Percentiles rank a stretch among this genome's conserved stretches.
phyloP scores from a whole-genome alignment of 495 filamentous ascomycete genomes.

The Parathielavia appendiculata region DNA sequence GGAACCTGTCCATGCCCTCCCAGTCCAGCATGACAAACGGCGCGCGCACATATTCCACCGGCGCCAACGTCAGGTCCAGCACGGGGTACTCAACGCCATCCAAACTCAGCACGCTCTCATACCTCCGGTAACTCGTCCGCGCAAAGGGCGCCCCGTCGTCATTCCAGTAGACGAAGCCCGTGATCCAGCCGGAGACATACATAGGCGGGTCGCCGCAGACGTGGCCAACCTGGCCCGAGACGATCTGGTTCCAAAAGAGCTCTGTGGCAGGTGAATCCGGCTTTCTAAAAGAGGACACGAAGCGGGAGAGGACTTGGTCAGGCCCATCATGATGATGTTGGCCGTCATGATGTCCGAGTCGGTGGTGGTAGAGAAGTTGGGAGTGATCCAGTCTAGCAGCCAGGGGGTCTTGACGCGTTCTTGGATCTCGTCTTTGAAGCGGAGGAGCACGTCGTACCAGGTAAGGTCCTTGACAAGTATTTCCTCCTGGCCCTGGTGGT shows the following conservation, averaged over 20 bases:
- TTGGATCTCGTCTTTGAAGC: conserved; percentile 28
- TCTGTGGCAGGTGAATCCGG: conserved; percentile 31
- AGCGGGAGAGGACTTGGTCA: conserved; percentile 34
- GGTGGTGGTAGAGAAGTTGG: conserved; percentile 37
- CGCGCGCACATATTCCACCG: conserved; percentile 29
- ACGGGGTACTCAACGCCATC: conserved; percentile 25
- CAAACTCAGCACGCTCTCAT: conserved; percentile 5
- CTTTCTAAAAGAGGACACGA: conserved; percentile 32
- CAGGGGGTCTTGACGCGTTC: conserved; percentile 26
- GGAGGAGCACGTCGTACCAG: conserved; percentile 16
- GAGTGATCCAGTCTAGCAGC: conserved; percentile 32
- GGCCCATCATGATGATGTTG: conserved; percentile 38
- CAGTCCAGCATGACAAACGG: conserved; percentile 30
- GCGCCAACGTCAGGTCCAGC: conserved; percentile 22
- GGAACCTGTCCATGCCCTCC: conserved; percentile 14
- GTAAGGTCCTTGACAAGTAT: conserved; percentile 30
- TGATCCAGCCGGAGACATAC: conserved; percentile 43
- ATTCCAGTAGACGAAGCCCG: conserved; percentile 47
- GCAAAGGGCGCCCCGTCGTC: conserved; percentile 30
- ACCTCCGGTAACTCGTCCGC: not conserved
- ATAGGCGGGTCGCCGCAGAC: conserved; percentile 27
- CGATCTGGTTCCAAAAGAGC: conserved; percentile 44
- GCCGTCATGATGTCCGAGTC: conserved; percentile 33
- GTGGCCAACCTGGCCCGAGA: conserved; percentile 5
- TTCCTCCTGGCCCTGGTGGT: conserved; percentile 38